Evolutionary conservation across 2,329 filamentous ascomycete species (phyloP).

Genomic region (Monascus ruber): DNA sequence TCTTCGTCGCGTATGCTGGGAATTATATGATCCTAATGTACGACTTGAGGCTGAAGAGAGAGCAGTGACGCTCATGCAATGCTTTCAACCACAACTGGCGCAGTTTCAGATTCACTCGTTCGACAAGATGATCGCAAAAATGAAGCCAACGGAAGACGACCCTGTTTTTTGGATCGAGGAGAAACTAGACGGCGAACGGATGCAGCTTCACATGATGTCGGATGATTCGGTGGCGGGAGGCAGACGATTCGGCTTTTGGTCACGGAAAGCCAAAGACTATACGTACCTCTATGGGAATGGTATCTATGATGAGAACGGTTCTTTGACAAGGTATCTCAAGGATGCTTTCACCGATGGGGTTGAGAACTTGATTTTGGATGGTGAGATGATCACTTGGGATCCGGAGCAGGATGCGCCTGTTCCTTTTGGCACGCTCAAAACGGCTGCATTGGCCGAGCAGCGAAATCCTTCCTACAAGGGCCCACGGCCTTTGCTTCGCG

Average conservation of each 20-base stretch:
- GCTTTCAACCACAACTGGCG: slow-evolving; percentile 90
- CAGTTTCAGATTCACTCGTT: slow-evolving; percentile 81
- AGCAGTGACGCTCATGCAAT: slow-evolving; percentile 75
- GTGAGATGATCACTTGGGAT: slow-evolving; percentile 99
- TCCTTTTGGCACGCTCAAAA: slow-evolving; percentile 86
- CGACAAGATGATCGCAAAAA: slow-evolving; percentile 62
- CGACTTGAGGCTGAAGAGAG: slow-evolving; percentile 65
- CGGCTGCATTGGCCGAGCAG: slow-evolving; percentile 70
- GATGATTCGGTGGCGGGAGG: slow-evolving; percentile 59
- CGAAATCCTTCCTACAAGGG: slow-evolving; percentile 56
- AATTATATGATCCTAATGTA: slow-evolving; percentile 62
- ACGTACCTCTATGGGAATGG: slow-evolving; percentile 82
- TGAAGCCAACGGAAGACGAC: slow-evolving; percentile 57
- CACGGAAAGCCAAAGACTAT: slow-evolving; percentile 90
- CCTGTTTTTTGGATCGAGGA: slow-evolving; percentile 92
- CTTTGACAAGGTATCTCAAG: slow-evolving; percentile 68
- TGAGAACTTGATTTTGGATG: slow-evolving; percentile 80
- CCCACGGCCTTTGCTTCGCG: slow-evolving; percentile 64
- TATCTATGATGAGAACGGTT: slow-evolving; percentile 60
- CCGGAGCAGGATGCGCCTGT: slow-evolving; percentile 73
- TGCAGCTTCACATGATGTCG: slow-evolving; percentile 85
- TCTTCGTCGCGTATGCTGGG: slow-evolving; percentile 86
- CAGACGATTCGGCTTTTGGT: slow-evolving; percentile 76
- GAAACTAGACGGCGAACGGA: slow-evolving; percentile 91
- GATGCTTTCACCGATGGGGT: slow-evolving; percentile 68